Conservation (phyloP, 495 filamentous ascomycete genomes). For the Neurospora sp. region DNA sequence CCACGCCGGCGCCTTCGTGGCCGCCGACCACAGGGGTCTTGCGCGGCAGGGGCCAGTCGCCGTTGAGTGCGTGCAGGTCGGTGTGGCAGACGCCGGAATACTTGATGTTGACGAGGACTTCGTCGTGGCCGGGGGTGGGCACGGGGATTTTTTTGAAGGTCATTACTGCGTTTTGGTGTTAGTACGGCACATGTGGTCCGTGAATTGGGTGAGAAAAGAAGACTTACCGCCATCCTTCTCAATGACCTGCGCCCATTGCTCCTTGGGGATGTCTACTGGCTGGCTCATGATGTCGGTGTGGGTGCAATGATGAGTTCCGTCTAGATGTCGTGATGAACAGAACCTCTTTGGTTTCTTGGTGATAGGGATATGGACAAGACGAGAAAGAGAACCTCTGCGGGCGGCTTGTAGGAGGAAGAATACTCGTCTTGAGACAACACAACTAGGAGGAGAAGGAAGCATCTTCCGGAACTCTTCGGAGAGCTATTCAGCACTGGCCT, state of each 20-base stretch:
- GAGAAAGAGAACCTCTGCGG: neutral
- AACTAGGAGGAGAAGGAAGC: neutral
- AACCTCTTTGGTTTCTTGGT: neutral
- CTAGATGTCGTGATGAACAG: neutral
- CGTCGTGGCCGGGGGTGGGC: constrained; percentile 62
- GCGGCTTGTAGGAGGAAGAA: neutral
- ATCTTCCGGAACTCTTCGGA: neutral
- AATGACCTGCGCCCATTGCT: constrained; percentile 77
- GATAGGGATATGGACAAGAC: neutral
- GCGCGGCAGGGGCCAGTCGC: constrained; percentile 71
- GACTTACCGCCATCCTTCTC: constrained; percentile 56
- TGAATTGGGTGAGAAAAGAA: neutral
- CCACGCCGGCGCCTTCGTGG: constrained; percentile 81
- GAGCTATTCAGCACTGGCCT: neutral
- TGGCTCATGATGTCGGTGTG: neutral
- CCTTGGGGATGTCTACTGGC: constrained; percentile 44
- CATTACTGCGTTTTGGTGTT: constrained; percentile 31
- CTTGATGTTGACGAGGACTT: constrained; percentile 79
- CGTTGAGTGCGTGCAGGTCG: constrained; percentile 69
- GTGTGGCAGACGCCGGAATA: constrained; percentile 91
- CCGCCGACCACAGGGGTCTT: constrained; percentile 80
- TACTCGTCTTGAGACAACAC: neutral
- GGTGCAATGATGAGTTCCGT: neutral
- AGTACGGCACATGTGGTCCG: neutral
- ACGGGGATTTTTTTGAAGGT: constrained; percentile 70